A percentile compares a stretch with the other conserved stretches of the same genome.
Evolutionary conservation across 1,284 basidiomycete genomes (phyloP).

Genomic region (Sporisorium exsertum): DNA sequence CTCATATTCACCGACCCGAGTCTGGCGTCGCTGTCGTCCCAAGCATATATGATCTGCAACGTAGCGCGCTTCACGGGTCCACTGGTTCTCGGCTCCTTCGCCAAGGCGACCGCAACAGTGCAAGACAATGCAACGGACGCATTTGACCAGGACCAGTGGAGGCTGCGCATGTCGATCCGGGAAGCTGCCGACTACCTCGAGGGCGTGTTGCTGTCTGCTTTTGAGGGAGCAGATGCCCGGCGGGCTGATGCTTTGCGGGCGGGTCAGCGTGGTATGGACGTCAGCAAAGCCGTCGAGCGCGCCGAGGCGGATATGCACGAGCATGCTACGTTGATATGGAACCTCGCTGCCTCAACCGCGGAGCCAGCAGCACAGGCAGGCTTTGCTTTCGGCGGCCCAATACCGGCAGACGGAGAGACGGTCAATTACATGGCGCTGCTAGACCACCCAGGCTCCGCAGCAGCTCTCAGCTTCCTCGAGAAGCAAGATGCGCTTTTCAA

Average conservation of each 20-base stretch:
- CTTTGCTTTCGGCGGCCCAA: background rate
- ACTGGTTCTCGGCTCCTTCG: constrained; percentile 40
- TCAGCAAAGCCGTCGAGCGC: constrained; percentile 40
- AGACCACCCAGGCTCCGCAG: constrained; percentile 36
- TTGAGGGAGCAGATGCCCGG: constrained; percentile 82
- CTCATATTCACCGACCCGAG: constrained; percentile 39
- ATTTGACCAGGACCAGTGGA: constrained; percentile 23
- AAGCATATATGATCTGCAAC: constrained; percentile 73
- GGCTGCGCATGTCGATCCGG: constrained; percentile 69
- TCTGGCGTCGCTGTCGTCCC: constrained; percentile 37
- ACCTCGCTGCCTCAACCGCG: constrained; percentile 25
- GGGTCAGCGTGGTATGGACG: constrained; percentile 45
- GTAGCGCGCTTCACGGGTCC: constrained; percentile 80
- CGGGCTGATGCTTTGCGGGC: constrained; percentile 63
- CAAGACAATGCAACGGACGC: background rate
- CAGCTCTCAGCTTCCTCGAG: constrained; percentile 80
- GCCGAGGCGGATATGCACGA: constrained; percentile 43
- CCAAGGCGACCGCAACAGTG: constrained; percentile 4
- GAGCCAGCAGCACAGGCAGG: background rate
- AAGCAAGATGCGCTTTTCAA: constrained; percentile 93
- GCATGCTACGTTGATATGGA: constrained; percentile 39
- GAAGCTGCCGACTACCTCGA: constrained; percentile 83
- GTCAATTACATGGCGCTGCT: constrained; percentile 79
- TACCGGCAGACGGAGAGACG: constrained; percentile 79
- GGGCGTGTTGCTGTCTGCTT: constrained; percentile 81